phyloP scores from a whole-genome alignment of 2,329 filamentous ascomycete species.

The Neofusicoccum cordaticola region DNA sequence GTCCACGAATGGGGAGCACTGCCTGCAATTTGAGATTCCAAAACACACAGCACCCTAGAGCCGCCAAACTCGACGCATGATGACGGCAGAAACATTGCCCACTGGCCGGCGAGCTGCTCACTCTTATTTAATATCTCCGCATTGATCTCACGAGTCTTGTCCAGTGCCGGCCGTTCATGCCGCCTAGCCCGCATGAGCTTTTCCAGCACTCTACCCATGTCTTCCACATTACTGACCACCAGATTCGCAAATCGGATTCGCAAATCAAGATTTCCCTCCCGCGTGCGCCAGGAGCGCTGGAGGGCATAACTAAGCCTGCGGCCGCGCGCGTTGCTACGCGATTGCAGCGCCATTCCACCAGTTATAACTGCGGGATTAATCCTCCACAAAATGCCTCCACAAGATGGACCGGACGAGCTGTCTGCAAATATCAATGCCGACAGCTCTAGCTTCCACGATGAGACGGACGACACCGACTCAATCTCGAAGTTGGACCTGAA shows the following conservation, averaged over 20 bases:
- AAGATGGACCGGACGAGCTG: not conserved
- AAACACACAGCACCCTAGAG: not conserved
- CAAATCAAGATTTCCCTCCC: not conserved
- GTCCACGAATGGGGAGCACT: not conserved
- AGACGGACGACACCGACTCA: not conserved
- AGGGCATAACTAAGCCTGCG: not conserved
- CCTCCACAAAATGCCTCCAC: not conserved
- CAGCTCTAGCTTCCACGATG: not conserved
- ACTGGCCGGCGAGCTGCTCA: not conserved
- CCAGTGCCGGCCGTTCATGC: not conserved
- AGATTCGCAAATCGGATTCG: not conserved
- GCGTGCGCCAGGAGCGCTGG: not conserved
- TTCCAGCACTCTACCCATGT: not conserved
- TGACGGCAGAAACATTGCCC: not conserved
- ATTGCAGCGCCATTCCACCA: not conserved
- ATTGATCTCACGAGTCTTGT: not conserved
- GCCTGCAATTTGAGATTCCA: not conserved
- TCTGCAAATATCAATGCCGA: not conserved
- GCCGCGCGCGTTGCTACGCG: not conserved
- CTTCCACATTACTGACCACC: not conserved
- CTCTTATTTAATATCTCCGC: not conserved
- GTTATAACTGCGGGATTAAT: not conserved
- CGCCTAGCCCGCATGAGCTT: not conserved
- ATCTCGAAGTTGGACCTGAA: not conserved
- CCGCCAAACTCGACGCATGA: not conserved